Evolutionary conservation across 208 protist species (phyloP).

Genomic region (Acanthamoeba sp.): DNA sequence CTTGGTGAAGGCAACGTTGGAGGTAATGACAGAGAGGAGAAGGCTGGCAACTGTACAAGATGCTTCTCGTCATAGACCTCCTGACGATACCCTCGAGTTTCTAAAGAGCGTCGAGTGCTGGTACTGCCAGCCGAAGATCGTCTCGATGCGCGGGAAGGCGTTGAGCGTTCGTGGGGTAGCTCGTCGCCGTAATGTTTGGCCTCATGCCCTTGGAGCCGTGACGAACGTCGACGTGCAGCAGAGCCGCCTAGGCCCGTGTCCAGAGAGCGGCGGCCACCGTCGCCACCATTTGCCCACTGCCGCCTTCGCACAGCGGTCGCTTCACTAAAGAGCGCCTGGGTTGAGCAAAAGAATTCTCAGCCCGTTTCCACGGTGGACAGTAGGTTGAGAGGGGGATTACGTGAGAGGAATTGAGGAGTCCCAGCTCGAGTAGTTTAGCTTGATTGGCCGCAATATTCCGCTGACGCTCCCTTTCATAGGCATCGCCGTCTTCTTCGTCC

Average conservation of each 20-base stretch:
- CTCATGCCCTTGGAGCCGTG: slow-evolving; percentile 4
- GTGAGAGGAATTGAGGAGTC: slow-evolving; percentile 21
- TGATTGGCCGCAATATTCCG: neutral
- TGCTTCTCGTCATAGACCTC: neutral
- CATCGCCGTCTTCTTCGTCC: neutral
- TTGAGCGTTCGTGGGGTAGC: neutral
- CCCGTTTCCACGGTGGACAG: neutral
- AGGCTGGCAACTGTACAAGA: neutral
- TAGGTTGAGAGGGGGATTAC: neutral
- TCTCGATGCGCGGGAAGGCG: neutral
- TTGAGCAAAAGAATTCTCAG: too few species aligned
- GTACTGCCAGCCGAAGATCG: neutral
- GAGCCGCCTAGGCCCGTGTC: too few species aligned
- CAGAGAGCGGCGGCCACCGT: neutral
- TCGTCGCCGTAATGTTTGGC: neutral
- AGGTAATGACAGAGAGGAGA: neutral
- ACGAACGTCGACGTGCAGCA: neutral
- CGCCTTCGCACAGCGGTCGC: neutral
- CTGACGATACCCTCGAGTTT: neutral
- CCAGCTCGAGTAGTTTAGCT: neutral
- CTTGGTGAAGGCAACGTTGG: too few species aligned
- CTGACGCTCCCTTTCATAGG: slow-evolving; percentile 5
- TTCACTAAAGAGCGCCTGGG: neutral
- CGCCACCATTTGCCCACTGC: neutral
- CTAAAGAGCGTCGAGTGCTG: neutral